These are phyloP conservation scores for Nicotiana tabacum DNA, from an alignment of 257 asterid species.

Conservation along the genomic window DNA sequence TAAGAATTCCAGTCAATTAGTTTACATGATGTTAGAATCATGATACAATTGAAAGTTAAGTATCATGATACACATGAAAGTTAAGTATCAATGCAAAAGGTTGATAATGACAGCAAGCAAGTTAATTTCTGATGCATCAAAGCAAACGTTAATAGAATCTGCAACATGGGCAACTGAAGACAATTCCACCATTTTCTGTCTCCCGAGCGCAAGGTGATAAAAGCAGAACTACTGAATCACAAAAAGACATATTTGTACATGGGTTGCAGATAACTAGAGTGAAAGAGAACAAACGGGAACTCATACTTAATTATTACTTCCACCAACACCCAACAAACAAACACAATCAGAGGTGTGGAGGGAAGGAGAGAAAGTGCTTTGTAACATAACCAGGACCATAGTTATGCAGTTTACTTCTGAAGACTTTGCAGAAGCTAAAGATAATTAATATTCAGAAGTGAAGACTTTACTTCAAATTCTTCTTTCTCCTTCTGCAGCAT, in stretches of 20 bases:
- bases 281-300: background rate
- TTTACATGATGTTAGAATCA: conserved; percentile 8
- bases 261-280: background rate
- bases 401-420: background rate
- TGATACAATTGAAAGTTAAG: conserved; percentile 4
- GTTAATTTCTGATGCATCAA: conserved; percentile 5
- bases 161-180: background rate
- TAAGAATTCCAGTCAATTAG: background rate
- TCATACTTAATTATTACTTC: background rate
- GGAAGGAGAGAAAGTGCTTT: background rate
- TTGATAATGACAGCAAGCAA: background rate
- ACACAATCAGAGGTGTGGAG: background rate
- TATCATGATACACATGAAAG: background rate
- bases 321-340: background rate
- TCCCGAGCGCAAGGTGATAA: background rate
- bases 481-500: conserved; percentile 74
- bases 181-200: background rate
- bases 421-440: background rate
- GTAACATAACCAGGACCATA: conserved; percentile 3
- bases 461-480: conserved; percentile 63
- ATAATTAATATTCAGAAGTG: background rate
- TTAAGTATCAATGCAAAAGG: background rate
- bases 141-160: background rate
- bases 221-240: background rate
- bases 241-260: background rate